These are phyloP conservation scores for Pseudomonodictys pantanalensis DNA, from an alignment of 495 filamentous ascomycete genomes.

Conservation along the genomic window DNA sequence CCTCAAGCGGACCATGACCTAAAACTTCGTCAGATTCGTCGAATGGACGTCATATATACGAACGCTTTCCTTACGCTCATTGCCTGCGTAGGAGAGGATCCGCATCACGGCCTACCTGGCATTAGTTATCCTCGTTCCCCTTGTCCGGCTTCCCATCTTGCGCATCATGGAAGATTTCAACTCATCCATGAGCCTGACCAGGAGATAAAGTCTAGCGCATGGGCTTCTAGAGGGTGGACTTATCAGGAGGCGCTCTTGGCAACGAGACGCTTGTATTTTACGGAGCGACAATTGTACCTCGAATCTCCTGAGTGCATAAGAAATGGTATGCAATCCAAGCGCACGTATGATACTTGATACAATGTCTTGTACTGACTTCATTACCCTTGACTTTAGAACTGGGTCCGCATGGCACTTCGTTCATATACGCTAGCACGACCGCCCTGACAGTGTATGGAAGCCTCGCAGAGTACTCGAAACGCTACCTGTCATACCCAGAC, in stretches of 20 bases:
- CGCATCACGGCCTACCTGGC: not conserved
- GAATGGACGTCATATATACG: not conserved
- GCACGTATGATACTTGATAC: not conserved
- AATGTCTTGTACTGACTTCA: not conserved
- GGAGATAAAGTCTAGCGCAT: not conserved
- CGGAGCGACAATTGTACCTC: not conserved
- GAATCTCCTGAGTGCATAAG: not conserved
- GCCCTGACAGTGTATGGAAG: not conserved
- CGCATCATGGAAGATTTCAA: not conserved
- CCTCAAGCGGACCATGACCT: not conserved
- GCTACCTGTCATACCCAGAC: not conserved
- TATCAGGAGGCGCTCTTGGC: not conserved
- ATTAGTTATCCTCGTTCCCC: not conserved
- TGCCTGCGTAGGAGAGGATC: not conserved
- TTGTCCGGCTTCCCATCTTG: not conserved
- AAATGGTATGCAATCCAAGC: not conserved
- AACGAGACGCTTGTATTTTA: not conserved
- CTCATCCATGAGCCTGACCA: not conserved
- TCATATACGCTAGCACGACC: too few relatives aligned
- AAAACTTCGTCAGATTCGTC: not conserved
- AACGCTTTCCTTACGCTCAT: not conserved
- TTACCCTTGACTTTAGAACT: too few relatives aligned
- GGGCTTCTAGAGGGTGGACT: not conserved
- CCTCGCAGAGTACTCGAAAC: not conserved
- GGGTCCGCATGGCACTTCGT: too few relatives aligned